phyloP scores from a whole-genome alignment of 257 asterid species.

The Solanum rostratum region DNA sequence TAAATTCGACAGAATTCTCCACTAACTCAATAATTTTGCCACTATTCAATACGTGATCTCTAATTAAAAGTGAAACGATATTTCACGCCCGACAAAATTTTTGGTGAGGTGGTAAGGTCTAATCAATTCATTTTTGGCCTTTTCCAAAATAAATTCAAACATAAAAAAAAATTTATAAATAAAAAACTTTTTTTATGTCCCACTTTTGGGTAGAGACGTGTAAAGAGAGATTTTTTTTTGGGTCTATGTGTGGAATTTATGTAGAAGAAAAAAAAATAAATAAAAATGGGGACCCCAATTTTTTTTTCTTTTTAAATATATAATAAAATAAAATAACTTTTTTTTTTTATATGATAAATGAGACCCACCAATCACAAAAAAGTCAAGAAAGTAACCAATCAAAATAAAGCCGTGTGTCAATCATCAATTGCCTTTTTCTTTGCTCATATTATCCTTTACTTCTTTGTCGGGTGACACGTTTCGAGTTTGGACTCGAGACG shows the following conservation, averaged over 20 bases:
- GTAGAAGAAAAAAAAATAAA: background rate
- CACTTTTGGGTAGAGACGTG: slow-evolving; percentile 34
- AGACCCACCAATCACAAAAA: slow-evolving; percentile 20
- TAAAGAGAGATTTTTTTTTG: slow-evolving; percentile 17
- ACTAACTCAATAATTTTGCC: background rate
- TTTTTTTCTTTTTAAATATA: background rate
- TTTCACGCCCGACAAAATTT: background rate
- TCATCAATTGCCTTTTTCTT: slow-evolving; percentile 36
- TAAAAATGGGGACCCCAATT: background rate
- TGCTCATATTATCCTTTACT: slow-evolving; percentile 28
- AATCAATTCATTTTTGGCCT: slow-evolving; percentile 11
- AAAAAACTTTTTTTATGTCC: slow-evolving; percentile 7
- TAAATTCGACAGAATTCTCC: background rate
- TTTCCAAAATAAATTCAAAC: background rate
- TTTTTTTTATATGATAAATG: background rate
- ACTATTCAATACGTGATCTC: background rate
- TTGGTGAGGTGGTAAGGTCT: slow-evolving; percentile 8
- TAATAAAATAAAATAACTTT: background rate
- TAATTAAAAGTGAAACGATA: background rate
- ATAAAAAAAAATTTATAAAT: background rate
- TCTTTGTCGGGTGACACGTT: slow-evolving; percentile 72
- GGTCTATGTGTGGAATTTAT: slow-evolving; percentile 10
- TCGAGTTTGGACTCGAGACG: background rate
- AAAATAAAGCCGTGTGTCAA: slow-evolving; percentile 40
- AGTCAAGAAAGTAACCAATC: slow-evolving; percentile 58